phyloP scores from a whole-genome alignment of 495 filamentous ascomycete species.

The Tetracladium setigerum region DNA sequence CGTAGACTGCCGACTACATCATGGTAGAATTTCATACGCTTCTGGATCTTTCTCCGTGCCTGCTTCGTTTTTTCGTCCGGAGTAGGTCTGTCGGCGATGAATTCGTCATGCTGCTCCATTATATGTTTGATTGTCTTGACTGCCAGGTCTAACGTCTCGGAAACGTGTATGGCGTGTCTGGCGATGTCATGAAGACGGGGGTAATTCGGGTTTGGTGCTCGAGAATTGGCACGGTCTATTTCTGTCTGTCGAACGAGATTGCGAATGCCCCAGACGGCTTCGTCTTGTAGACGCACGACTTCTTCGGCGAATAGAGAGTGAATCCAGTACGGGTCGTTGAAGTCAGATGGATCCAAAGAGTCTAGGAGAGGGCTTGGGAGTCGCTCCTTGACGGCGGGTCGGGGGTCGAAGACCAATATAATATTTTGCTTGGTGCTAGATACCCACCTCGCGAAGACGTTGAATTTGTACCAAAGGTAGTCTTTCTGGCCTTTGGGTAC shows the following conservation, averaged over 20 bases:
- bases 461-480: conserved; percentile 29
- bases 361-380: conserved; percentile 1
- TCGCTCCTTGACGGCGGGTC: conserved; percentile 1
- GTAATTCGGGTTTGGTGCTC: conserved; percentile 28
- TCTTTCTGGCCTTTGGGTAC: neutral
- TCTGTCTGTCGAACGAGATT: neutral
- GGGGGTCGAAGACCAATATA: conserved; percentile 29
- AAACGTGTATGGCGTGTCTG: conserved; percentile 39
- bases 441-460: conserved; percentile 27
- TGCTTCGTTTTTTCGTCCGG: neutral
- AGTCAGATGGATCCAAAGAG: neutral
- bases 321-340: conserved; percentile 20
- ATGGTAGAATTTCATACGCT: conserved; percentile 26
- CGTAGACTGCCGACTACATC: conserved; percentile 31
- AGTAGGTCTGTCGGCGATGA: neutral
- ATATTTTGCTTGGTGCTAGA: conserved; percentile 19
- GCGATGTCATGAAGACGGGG: conserved; percentile 36
- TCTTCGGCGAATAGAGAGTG: conserved; percentile 15
- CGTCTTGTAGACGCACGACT: conserved; percentile 14
- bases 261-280: neutral
- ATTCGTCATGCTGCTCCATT: conserved; percentile 17
- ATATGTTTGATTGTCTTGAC: conserved; percentile 28
- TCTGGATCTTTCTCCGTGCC: conserved; percentile 14
- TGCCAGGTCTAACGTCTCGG: conserved; percentile 36
- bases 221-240: neutral